Percentiles rank a stretch among this genome's conserved stretches.
Conservation (phyloP, 2,329 filamentous ascomycete genomes). For the Colletotrichum coccodes region DNA sequence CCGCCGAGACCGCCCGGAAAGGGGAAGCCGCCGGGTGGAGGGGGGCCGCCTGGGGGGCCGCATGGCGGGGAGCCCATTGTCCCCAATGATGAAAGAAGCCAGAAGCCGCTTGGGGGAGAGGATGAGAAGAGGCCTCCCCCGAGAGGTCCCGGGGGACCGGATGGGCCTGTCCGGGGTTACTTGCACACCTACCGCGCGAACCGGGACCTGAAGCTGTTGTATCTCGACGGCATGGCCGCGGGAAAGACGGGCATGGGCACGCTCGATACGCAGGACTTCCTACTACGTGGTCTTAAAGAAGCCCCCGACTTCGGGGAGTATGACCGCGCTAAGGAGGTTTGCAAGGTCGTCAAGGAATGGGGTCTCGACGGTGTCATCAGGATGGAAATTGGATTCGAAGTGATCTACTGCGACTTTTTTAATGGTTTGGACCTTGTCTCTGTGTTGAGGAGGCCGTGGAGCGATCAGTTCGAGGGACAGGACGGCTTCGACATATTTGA, state of each 20-base stretch:
- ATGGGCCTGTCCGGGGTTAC: constrained; percentile 57
- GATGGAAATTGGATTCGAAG: constrained; percentile 77
- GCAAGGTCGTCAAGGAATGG: constrained; percentile 61
- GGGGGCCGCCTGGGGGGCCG: not conserved
- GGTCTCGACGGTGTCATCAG: constrained; percentile 74
- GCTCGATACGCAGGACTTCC: constrained; percentile 72
- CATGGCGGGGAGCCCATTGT: not conserved
- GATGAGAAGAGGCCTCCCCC: constrained; percentile 7
- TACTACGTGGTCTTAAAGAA: constrained; percentile 59
- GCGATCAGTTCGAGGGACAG: constrained; percentile 34
- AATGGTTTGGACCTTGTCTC: constrained; percentile 51
- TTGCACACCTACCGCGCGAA: constrained; percentile 73
- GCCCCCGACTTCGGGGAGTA: constrained; percentile 48
- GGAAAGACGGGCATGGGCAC: constrained; percentile 74
- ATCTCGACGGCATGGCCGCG: constrained; percentile 77
- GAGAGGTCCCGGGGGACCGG: not conserved
- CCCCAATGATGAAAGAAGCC: not conserved
- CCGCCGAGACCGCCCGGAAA: constrained; percentile 6
- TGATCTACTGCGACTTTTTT: constrained; percentile 73
- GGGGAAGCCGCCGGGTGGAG: not conserved
- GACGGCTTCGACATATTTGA: constrained; percentile 46
- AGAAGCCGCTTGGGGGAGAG: not conserved
- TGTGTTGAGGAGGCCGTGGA: constrained; percentile 41
- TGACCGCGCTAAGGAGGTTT: constrained; percentile 64
- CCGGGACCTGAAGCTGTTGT: constrained; percentile 68